These are phyloP conservation scores for Aspergillus puulaauensis DNA, from an alignment of 2,329 filamentous ascomycete genomes.

Conservation along the genomic window DNA sequence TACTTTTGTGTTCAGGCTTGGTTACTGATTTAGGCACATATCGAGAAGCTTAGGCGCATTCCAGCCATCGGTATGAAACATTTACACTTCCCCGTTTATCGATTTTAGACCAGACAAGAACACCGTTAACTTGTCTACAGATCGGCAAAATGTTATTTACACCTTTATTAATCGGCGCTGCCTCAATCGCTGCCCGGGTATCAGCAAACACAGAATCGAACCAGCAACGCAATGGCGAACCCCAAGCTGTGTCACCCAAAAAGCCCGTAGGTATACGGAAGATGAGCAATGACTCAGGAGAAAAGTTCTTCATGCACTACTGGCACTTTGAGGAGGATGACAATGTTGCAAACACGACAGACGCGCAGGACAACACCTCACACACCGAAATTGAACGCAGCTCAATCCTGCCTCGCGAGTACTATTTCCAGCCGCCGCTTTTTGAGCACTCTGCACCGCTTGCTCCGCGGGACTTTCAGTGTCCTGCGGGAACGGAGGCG, in stretches of 20 bases:
- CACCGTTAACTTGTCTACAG: not conserved
- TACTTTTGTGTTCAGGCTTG: not conserved
- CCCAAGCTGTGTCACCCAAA: conserved; percentile 23
- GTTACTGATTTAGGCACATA: not conserved
- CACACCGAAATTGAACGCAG: conserved; percentile 2
- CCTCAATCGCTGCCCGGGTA: conserved; percentile 8
- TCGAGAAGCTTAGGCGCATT: not conserved
- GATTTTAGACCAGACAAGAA: not conserved
- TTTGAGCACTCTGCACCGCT: conserved; percentile 13
- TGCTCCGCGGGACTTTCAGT: conserved; percentile 52
- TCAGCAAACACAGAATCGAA: conserved; percentile 6
- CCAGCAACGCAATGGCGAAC: conserved; percentile 12
- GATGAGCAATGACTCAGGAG: conserved; percentile 47
- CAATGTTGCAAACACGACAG: not conserved
- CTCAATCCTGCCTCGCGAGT: conserved; percentile 14
- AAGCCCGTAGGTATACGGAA: conserved; percentile 31
- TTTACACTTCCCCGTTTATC: not conserved
- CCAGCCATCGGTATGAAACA: not conserved
- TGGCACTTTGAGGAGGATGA: conserved; percentile 37
- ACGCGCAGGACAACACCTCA: not conserved
- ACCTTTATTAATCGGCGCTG: not conserved
- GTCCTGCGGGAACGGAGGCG: conserved; percentile 54
- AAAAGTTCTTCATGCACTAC: conserved; percentile 50
- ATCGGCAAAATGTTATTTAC: conserved; percentile 2
- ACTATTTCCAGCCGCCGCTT: conserved; percentile 14